Evolutionary conservation across 2,329 filamentous ascomycete species (phyloP).

Genomic region (Alternaria sp.): DNA sequence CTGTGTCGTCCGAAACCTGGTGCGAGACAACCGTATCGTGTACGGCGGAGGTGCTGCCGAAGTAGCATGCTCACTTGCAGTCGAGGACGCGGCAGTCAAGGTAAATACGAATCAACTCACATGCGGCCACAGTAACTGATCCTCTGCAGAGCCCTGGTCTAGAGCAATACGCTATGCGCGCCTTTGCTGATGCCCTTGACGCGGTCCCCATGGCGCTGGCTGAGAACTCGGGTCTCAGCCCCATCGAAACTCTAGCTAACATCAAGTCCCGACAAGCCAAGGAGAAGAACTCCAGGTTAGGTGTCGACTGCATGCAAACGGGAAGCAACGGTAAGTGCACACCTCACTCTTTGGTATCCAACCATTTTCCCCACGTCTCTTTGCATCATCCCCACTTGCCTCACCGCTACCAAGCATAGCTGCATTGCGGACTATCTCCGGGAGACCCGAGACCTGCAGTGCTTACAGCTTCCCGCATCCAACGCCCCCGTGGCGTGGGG

Average conservation of each 20-base stretch:
- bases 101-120: conserved; percentile 46
- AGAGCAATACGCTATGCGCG: conserved; percentile 98
- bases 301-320: conserved; percentile 96
- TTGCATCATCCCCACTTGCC: conserved; percentile 8
- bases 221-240: conserved; percentile 95
- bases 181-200: conserved; percentile 94
- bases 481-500: conserved; percentile 34
- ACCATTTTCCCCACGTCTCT: conserved; percentile 12
- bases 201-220: conserved; percentile 93
- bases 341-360: conserved; percentile 13
- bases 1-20: conserved; percentile 95
- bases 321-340: conserved; percentile 77
- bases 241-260: conserved; percentile 92
- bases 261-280: conserved; percentile 98
- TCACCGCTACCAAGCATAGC: conserved; percentile 27
- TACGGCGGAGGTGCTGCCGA: conserved; percentile 97
- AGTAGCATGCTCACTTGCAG: conserved; percentile 94
- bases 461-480: conserved; percentile 23
- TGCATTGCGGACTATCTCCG: conserved; percentile 18
- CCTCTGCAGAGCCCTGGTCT: conserved; percentile 79
- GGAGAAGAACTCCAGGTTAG: conserved; percentile 78
- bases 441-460: conserved; percentile 31
- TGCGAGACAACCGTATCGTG: conserved; percentile 94
- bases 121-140: conserved; percentile 15
- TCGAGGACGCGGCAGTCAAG: conserved; percentile 92